Base-by-base conservation (phyloP, 768 basidiomycete genomes). In the Mycena polygramma region DNA sequence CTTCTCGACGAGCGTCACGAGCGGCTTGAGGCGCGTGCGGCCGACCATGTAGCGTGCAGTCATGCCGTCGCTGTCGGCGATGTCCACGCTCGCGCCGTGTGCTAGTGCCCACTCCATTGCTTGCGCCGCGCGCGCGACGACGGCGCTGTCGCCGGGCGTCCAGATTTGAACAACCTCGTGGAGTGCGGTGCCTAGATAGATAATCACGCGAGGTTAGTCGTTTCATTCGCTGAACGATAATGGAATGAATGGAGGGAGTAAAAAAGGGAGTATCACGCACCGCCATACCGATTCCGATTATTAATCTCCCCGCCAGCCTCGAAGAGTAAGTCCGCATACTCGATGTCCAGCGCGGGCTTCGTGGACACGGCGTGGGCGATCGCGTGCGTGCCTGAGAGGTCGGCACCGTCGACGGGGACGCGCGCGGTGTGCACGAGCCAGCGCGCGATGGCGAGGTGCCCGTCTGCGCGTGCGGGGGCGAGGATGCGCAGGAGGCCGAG, bases 221-320 rank as follows among this genome's bases (percentile, higher is more conserved):
- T n/a, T n/a, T n/a, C n/a, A n/a, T n/a, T n/a, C n/a, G n/a, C n/a
- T n/a, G n/a, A n/a, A n/a, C n/a, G n/a, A n/a, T n/a, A n/a, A n/a
- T n/a, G n/a, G n/a, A n/a, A n/a, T n/a, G n/a, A n/a, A n/a, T n/a
- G n/a, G n/a, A n/a, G n/a, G n/a, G n/a, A n/a, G n/a, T n/a, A n/a
- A n/a, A n/a, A n/a, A n/a, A n/a, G n/a, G n/a, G n/a, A n/a, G n/a
- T n/a, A n/a, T n/a, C n/a, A n/a, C n/a, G 2, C 11, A 41, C 73
- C 79, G 2, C 85, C 83, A 68, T 83, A 84, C 35, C 84, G 76
- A 68, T 85, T 84, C 20, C 82, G 75, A 26, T 74, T 62, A 66
- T 82, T 86, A 48, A 86, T 79, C 58, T 84, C 82, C 20, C 77
- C 84, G 2, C 83, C 85, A 0, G 82, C 84, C 63, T 83, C 80